phyloP scores from a whole-genome alignment of 2,329 filamentous ascomycete species.

The Fusarium abutilonis region DNA sequence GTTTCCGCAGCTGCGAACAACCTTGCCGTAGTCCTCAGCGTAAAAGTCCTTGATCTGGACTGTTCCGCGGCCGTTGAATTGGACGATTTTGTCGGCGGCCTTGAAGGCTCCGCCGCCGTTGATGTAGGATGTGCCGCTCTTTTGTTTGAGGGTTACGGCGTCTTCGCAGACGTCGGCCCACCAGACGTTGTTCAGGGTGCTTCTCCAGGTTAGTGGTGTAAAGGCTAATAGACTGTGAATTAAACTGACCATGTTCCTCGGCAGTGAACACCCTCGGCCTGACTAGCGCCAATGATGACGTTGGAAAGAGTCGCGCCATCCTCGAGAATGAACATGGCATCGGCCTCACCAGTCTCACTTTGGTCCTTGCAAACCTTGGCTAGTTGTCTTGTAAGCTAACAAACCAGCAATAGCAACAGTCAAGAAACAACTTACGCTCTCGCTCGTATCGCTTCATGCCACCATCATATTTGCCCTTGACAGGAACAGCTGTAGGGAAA shows the following conservation, averaged over 20 bases:
- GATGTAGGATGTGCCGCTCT: slow-evolving; percentile 54
- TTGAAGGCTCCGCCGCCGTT: slow-evolving; percentile 45
- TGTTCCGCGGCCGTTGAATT: slow-evolving; percentile 56
- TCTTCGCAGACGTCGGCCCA: slow-evolving; percentile 54
- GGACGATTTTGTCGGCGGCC: slow-evolving; percentile 46
- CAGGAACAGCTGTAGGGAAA: slow-evolving; percentile 36
- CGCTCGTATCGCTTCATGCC: slow-evolving; percentile 40
- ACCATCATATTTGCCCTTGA: slow-evolving; percentile 35
- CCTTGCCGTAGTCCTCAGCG: slow-evolving; percentile 53
- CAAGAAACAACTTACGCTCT: slow-evolving; percentile 13
- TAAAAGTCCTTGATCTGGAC: slow-evolving; percentile 52
- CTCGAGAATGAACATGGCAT: slow-evolving; percentile 62
- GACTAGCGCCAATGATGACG: slow-evolving; percentile 63
- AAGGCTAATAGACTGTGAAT: too few species aligned
- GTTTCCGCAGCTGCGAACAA: slow-evolving; percentile 61
- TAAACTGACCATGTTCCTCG: slow-evolving; percentile 52
- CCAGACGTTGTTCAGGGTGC: slow-evolving; percentile 52
- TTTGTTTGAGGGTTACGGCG: slow-evolving; percentile 51
- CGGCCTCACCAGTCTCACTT: slow-evolving; percentile 40
- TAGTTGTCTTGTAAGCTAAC: background rate
- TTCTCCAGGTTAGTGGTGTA: background rate
- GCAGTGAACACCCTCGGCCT: slow-evolving; percentile 63
- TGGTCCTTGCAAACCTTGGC: slow-evolving; percentile 43
- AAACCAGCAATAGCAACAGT: accelerated
- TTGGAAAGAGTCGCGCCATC: slow-evolving; percentile 61